These are phyloP conservation scores for Lasiosphaeria miniovina DNA, from an alignment of 495 filamentous ascomycete species.

Conservation along the genomic window DNA sequence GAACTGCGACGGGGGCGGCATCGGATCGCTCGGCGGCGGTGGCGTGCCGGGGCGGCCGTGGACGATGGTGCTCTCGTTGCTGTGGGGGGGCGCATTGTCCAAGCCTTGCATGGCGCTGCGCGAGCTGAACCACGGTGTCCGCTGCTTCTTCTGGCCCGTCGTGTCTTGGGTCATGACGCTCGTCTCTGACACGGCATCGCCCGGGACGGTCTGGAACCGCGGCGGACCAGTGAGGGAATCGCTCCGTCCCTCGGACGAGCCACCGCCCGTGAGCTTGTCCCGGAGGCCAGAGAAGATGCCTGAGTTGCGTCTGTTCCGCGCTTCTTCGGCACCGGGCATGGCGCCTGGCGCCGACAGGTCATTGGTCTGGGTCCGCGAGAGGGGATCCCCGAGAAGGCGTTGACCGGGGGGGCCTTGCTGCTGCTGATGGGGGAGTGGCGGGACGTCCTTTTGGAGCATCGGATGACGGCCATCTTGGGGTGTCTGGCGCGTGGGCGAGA, in stretches of 20 bases:
- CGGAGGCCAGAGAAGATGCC: slow-evolving; percentile 37
- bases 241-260: slow-evolving; percentile 29
- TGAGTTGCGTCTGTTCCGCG: slow-evolving; percentile 34
- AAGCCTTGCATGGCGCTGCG: slow-evolving; percentile 10
- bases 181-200: slow-evolving; percentile 36
- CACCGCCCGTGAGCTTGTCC: slow-evolving; percentile 28
- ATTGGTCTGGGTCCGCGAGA: slow-evolving; percentile 37
- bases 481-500: slow-evolving; percentile 14
- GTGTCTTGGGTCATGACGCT: slow-evolving; percentile 34
- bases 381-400: slow-evolving; percentile 10
- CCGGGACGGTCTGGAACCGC: slow-evolving; percentile 16
- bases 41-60: slow-evolving; percentile 20
- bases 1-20: slow-evolving; percentile 12
- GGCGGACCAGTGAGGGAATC: slow-evolving; percentile 13
- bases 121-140: slow-evolving; percentile 16
- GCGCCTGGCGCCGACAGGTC: slow-evolving; percentile 13
- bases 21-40: slow-evolving; percentile 18
- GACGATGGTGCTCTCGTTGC: slow-evolving; percentile 32
- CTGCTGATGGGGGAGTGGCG: slow-evolving; percentile 21
- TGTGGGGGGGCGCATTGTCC: slow-evolving; percentile 21
- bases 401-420: slow-evolving; percentile 16
- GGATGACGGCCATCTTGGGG: slow-evolving; percentile 21
- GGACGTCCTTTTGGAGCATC: slow-evolving; percentile 11
- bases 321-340: slow-evolving; percentile 30
- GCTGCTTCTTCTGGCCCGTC: slow-evolving; percentile 16